Base-by-base conservation (phyloP, 352 stramenopile genomes). In the Phytophthora sp. region DNA sequence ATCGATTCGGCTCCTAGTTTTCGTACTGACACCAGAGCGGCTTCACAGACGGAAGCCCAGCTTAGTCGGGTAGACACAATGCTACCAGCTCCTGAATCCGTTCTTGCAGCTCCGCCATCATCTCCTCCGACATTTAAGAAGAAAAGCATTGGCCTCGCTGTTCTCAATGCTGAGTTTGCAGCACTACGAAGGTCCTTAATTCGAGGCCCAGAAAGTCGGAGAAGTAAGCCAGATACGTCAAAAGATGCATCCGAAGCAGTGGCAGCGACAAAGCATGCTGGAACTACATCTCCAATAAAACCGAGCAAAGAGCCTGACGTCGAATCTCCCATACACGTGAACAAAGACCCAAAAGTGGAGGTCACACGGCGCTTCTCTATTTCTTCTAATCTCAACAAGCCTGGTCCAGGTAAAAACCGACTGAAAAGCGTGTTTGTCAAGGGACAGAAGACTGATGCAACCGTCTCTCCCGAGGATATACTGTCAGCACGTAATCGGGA, bases 331-430 rank as follows among this genome's bases (percentile, higher is more conserved):
- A 1, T 8, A 28, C 20, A 30, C 3, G 24, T 26, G 0, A 53
- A n/a, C 3, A 48, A 54, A 54, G 42, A 67, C 9, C 35, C 28
- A n/a, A 65, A 77, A 21, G 46, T 64, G 15, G 70, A 64, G 17
- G 57, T 81, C 4, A 69, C 74, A 1, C 54, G 78, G 9, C 76
- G 75, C 12, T 79, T 78, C 38, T 83, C 79, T 2, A 55, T 72
- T 42, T 70, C 42, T 23, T 61, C 65, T 6, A 51, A 49, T 11
- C 30, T 71, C 9, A 46, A 44, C 1, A 51, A 39, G 23, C 38
- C 20, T 24, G 11, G 24, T 21, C 31, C 42, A 1, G 39, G 28
- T 1, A 62, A 51, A 28, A 74, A 55, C 1, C 46, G 59, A 20
- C 31, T 75, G 4, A 68, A 74, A 42, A 59, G 61, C 12, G 17